Conservation (phyloP, 2,329 filamentous ascomycete genomes). For the Ophiostoma himal-ulmi region DNA sequence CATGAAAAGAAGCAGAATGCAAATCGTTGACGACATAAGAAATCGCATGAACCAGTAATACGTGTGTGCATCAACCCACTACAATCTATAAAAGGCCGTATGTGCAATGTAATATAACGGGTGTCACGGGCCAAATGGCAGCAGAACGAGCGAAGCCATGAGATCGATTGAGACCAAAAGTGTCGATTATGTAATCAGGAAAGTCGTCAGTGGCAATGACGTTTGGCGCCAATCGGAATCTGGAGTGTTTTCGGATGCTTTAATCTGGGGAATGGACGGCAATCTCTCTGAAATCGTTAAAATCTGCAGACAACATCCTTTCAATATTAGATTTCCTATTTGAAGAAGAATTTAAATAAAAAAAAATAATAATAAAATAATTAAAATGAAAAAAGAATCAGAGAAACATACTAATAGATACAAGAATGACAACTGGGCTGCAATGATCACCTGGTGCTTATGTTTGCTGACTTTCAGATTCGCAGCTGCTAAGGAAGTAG, state of each 20-base stretch:
- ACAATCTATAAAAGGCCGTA: neutral
- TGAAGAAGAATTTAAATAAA: no score
- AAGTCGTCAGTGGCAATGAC: neutral
- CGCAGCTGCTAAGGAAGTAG: constrained; percentile 2
- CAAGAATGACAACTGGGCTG: neutral
- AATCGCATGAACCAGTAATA: neutral
- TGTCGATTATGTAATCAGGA: neutral
- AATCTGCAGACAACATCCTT: no score
- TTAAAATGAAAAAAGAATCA: no score
- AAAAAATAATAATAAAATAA: neutral
- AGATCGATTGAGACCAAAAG: neutral
- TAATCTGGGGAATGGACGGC: neutral
- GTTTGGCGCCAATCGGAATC: neutral
- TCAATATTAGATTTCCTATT: no score
- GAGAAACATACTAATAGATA: no score
- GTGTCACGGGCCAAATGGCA: neutral
- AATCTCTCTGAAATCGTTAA: neutral
- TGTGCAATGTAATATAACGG: neutral
- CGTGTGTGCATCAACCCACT: neutral
- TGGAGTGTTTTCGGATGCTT: neutral
- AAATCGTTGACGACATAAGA: neutral
- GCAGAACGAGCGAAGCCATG: neutral
- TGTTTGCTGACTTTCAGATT: neutral
- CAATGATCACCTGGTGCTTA: neutral
- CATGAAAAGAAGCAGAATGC: neutral